Base-by-base conservation (phyloP, 2,329 filamentous ascomycete species). In the Apiospora kogelbergensis region DNA sequence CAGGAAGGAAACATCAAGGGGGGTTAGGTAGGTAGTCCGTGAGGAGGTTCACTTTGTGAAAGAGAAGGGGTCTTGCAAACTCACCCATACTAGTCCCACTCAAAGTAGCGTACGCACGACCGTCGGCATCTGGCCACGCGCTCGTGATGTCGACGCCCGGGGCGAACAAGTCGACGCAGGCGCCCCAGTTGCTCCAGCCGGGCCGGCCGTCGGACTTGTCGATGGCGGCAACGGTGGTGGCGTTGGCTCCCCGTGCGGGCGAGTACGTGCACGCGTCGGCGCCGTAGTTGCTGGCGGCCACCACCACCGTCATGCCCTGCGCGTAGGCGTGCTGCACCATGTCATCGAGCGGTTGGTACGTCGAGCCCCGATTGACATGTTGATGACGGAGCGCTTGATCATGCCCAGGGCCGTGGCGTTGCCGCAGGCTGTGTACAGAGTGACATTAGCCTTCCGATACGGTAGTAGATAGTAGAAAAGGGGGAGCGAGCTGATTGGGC, bases 11-110 rank as follows among this genome's bases (percentile, higher is more conserved):
- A 6, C 17, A 45, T 33, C 17, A 17, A 1, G 1, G 17, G 17
- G 9, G 40, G 40, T 15, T 33, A 20, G 6, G 15, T 17, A 6
- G 7, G 11, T 20, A 11, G 53, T 1, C 3, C 30, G 7, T 9
- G 17, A 26, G 22, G n/a, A 60, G 26, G 17, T 7, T 3, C 26
- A 10, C 17, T 20, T n/a, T 42, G 37, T 15, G 44, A 41, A 41
- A 41, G 40, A 67, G 15, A 22, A 46, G 30, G 48, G 48, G n/a
- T 17, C 33, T 15, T 24, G n/a, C 7, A 40, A 20, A 66, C 69
- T 37, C 63, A 70, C 69, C 68, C 74, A 76, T 76, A 53, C 76
- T 77, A 1, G 76, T 77, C 22, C 76, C 76, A 48, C 71, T 73
- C 41, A 74, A 41, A 6, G 65, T 68, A 9, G 63, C 53, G 26